Base-by-base conservation (phyloP, 371 early-diverging fungal species). In the Lichtheimia hyalospora region DNA sequence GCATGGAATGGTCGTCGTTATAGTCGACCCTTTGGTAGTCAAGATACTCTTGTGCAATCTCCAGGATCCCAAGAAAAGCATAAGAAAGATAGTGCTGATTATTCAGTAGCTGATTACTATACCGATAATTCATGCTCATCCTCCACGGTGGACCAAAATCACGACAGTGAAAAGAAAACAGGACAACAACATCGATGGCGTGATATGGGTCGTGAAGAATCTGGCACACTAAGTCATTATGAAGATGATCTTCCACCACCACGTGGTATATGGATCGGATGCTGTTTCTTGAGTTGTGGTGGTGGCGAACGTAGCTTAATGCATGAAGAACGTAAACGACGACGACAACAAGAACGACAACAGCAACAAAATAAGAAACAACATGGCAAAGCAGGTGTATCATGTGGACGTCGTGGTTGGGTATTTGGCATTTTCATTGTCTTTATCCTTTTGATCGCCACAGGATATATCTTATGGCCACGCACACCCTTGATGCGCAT, bases 401-500 rank as follows among this genome's bases (percentile, higher is more conserved):
- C 46, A 56, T 76, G 66, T 41, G 70, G 70, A 39, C 63, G 69
- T 18, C 67, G 66, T 27, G 58, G 67, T 28, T 73, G 77, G 68
- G 78, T 77, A 5, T 62, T 77, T 56, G 63, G 58, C 44, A 63
- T 60, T 1, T 77, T 77, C 60, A 25, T 77, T 6, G 52, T 60
- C 34, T 39, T 74, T 3, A 61, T 77, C 41, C 28, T 71, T 14
- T n/a, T 60, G 16, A 54, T 61, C 1, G 49, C 71, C 2, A 44
- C 67, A 3, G 56, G 67, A 21, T 74, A 66, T 43, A 57, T 74
- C 27, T 57, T 72, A 5, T 78, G 78, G 76, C 76, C 76, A 20
- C 74, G 75, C 5, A 74, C 75, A 16, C 78, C 78, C 0, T 44
- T 78, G n/a, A 73, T 78, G 63, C 74, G 78, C 10, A 73, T 78